These are phyloP conservation scores for Cladosporium colombiae DNA, from an alignment of 2,329 filamentous ascomycete species.

Conservation along the genomic window DNA sequence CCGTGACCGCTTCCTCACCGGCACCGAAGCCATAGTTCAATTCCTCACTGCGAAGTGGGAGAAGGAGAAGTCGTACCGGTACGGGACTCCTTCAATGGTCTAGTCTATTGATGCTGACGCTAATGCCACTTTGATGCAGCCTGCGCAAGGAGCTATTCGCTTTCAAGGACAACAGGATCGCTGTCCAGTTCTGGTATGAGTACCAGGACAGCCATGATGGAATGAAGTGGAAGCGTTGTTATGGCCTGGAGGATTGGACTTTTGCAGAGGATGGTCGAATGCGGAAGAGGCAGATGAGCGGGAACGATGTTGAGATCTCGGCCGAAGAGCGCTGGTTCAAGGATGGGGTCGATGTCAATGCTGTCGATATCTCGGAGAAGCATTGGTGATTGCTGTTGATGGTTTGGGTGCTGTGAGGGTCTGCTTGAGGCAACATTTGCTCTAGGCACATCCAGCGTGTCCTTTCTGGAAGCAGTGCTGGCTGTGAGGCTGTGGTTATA, in stretches of 20 bases:
- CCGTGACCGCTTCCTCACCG: slow-evolving; percentile 67
- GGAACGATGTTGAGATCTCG: slow-evolving; percentile 66
- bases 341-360: slow-evolving; percentile 64
- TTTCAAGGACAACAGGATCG: slow-evolving; percentile 73
- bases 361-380: slow-evolving; percentile 64
- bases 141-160: slow-evolving; percentile 83
- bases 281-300: slow-evolving; percentile 75
- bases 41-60: slow-evolving; percentile 76
- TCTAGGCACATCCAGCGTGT: not conserved
- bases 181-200: slow-evolving; percentile 91
- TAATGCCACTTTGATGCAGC: not conserved
- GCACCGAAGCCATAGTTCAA: slow-evolving; percentile 65
- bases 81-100: not conserved
- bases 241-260: slow-evolving; percentile 80
- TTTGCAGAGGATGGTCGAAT: slow-evolving; percentile 70
- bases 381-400: slow-evolving; percentile 56
- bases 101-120: not conserved
- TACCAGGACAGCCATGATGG: slow-evolving; percentile 66
- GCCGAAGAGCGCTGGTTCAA: slow-evolving; percentile 69
- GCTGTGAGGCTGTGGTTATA: not conserved
- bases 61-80: slow-evolving; percentile 67
- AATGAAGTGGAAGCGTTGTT: slow-evolving; percentile 79
- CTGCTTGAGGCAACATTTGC: not conserved
- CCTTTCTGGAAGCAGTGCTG: not conserved
- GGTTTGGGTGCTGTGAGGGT: not conserved